Evolutionary conservation across 257 asterid species (phyloP).

Genomic region (Datura wrightii): DNA sequence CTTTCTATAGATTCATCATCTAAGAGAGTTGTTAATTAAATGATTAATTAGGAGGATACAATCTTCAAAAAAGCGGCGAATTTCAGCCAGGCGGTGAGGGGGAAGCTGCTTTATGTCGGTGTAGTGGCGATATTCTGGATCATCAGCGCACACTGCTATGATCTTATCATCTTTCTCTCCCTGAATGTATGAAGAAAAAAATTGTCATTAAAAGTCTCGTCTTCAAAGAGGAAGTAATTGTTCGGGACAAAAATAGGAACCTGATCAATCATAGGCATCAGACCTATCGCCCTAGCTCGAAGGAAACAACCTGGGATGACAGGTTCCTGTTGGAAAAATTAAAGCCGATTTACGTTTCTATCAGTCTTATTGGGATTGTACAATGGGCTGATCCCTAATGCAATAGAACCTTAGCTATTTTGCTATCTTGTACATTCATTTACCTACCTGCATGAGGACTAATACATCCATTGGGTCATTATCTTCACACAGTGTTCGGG

Average conservation of each 20-base stretch:
- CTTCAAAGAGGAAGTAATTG: not conserved
- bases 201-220: rapidly evolving
- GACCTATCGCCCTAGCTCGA: slow-evolving; percentile 94
- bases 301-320: slow-evolving; percentile 91
- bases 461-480: slow-evolving; percentile 95
- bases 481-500: slow-evolving; percentile 92
- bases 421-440: not conserved
- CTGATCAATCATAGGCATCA: slow-evolving; percentile 99
- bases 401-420: not conserved
- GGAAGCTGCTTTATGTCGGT: slow-evolving; percentile 91
- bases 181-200: slow-evolving; percentile 41
- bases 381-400: not conserved
- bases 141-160: slow-evolving; percentile 96
- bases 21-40: not conserved
- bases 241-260: slow-evolving; percentile 37
- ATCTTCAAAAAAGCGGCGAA: slow-evolving; percentile 94
- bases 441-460: slow-evolving; percentile 90
- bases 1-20: not conserved
- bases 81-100: slow-evolving; percentile 90
- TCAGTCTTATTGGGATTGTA: not conserved
- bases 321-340: slow-evolving; percentile 62
- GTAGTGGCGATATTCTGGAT: slow-evolving; percentile 90
- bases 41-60: slow-evolving; percentile 56
- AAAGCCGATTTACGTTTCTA: slow-evolving; percentile 6
- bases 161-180: slow-evolving; percentile 97